Evolutionary conservation across 164 flowering plant genomes (phyloP).

Genomic region (Platanus orientalis): DNA sequence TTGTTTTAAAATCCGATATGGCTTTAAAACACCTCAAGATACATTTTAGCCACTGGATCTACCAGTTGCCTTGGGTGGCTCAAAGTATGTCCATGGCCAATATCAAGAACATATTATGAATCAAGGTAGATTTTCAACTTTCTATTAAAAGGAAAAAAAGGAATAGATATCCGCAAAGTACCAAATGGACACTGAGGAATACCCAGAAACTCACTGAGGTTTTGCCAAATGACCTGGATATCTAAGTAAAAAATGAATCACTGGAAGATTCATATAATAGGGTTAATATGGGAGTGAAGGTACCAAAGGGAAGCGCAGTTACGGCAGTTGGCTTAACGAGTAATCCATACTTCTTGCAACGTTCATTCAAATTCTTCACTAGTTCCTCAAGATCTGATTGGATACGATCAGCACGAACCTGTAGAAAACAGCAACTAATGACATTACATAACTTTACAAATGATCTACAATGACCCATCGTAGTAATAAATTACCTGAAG

Average conservation of each 20-base stretch:
- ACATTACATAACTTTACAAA: slow-evolving; percentile 2
- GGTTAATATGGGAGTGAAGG: background rate
- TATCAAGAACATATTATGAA: too few relatives aligned
- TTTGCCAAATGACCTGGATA: background rate
- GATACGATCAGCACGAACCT: slow-evolving; percentile 74
- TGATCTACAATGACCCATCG: background rate
- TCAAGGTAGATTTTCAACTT: too few relatives aligned
- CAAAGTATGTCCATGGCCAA: too few relatives aligned
- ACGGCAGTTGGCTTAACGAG: slow-evolving; percentile 69
- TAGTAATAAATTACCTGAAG: slow-evolving; percentile 52
- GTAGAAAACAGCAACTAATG: slow-evolving; percentile 15
- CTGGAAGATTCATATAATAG: background rate
- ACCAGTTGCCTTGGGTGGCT: too few relatives aligned
- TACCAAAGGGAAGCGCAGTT: slow-evolving; percentile 95
- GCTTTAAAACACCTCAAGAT: too few relatives aligned
- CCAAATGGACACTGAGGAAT: too few relatives aligned
- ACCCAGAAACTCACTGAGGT: background rate
- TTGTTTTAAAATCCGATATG: too few relatives aligned
- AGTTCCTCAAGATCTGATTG: slow-evolving; percentile 80
- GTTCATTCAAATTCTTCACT: slow-evolving; percentile 74
- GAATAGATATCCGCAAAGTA: too few relatives aligned
- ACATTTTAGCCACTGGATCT: too few relatives aligned
- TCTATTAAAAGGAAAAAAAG: too few relatives aligned
- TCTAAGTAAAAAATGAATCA: background rate
- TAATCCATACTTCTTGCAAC: slow-evolving; percentile 89